These are phyloP conservation scores for Hypoxylon cercidicola DNA, from an alignment of 495 filamentous ascomycete genomes.

Conservation along the genomic window DNA sequence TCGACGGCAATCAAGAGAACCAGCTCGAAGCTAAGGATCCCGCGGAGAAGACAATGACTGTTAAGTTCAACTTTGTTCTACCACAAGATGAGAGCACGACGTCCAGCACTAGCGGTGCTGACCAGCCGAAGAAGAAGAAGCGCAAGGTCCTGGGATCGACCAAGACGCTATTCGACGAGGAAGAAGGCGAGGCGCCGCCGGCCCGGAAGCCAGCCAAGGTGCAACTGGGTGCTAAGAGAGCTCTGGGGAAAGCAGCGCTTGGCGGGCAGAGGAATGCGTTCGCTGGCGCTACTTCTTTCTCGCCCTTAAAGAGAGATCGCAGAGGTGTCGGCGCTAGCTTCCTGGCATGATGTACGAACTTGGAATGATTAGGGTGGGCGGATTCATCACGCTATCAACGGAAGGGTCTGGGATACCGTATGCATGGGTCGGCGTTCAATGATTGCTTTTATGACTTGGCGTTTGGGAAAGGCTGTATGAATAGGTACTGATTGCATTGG, in stretches of 20 bases:
- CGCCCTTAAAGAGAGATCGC: slow-evolving; percentile 83
- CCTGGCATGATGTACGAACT: slow-evolving; percentile 50
- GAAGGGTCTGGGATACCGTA: slow-evolving; percentile 16
- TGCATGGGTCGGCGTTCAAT: slow-evolving; percentile 36
- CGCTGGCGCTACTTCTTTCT: slow-evolving; percentile 67
- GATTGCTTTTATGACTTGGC: slow-evolving; percentile 23
- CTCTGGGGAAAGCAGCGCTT: slow-evolving; percentile 37
- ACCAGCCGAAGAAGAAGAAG: slow-evolving; percentile 74
- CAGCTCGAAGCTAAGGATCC: slow-evolving; percentile 29
- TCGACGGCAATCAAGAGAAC: slow-evolving; percentile 36
- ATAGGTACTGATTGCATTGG: slow-evolving; percentile 37
- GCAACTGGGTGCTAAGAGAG: slow-evolving; percentile 43
- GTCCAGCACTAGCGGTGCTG: slow-evolving; percentile 47
- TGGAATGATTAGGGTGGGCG: slow-evolving; percentile 9
- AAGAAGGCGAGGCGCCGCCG: slow-evolving; percentile 65
- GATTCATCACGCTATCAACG: slow-evolving; percentile 19
- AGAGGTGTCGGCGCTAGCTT: slow-evolving; percentile 66
- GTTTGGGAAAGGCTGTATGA: slow-evolving; percentile 26
- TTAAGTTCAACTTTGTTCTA: slow-evolving; percentile 44
- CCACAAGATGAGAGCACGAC: slow-evolving; percentile 42
- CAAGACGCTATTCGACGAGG: slow-evolving; percentile 80
- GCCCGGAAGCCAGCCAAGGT: slow-evolving; percentile 51
- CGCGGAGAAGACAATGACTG: slow-evolving; percentile 43
- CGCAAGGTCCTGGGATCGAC: slow-evolving; percentile 72
- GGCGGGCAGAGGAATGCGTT: slow-evolving; percentile 52